phyloP scores from a whole-genome alignment of 305 asterid species.

The Striga hermonthica region DNA sequence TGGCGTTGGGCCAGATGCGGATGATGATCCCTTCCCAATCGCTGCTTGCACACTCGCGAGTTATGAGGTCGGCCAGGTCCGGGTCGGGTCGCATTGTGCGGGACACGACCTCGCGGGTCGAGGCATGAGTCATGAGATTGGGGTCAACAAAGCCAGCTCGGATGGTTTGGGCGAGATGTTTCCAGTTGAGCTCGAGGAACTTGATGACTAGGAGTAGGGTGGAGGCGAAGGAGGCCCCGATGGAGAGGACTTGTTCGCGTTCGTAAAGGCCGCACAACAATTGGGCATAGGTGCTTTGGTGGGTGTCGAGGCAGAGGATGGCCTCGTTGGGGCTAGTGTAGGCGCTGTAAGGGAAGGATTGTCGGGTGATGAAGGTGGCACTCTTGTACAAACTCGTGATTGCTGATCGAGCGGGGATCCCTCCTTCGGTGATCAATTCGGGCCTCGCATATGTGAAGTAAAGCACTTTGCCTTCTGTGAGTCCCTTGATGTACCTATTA shows the following conservation, averaged over 20 bases:
- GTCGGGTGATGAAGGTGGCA: slow-evolving; percentile 56
- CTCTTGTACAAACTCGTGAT: slow-evolving; percentile 77
- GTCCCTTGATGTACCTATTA: slow-evolving; percentile 49
- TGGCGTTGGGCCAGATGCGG: slow-evolving; percentile 68
- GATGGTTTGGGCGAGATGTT: slow-evolving; percentile 50
- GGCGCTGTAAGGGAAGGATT: slow-evolving; percentile 53
- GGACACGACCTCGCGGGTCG: slow-evolving; percentile 46
- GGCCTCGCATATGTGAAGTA: slow-evolving; percentile 65
- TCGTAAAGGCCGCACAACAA: slow-evolving; percentile 60
- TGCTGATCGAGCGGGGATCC: slow-evolving; percentile 70
- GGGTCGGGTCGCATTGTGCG: slow-evolving; percentile 50
- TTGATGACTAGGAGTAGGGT: slow-evolving; percentile 69
- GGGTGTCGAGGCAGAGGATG: slow-evolving; percentile 61
- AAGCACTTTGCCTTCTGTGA: slow-evolving; percentile 75
- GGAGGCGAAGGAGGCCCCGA: slow-evolving; percentile 79
- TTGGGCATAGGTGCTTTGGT: slow-evolving; percentile 81
- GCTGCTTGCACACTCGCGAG: slow-evolving; percentile 40
- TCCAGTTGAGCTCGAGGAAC: slow-evolving; percentile 69
- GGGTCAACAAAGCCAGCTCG: slow-evolving; percentile 35
- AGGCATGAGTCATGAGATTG: slow-evolving; percentile 30
- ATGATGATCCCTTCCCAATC: slow-evolving; percentile 70
- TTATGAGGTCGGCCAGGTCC: slow-evolving; percentile 50
- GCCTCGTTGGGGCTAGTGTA: slow-evolving; percentile 73
- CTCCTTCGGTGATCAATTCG: slow-evolving; percentile 63
- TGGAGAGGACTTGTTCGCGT: slow-evolving; percentile 68